Base-by-base conservation (phyloP, 768 basidiomycete species). In the Bullera alba region DNA sequence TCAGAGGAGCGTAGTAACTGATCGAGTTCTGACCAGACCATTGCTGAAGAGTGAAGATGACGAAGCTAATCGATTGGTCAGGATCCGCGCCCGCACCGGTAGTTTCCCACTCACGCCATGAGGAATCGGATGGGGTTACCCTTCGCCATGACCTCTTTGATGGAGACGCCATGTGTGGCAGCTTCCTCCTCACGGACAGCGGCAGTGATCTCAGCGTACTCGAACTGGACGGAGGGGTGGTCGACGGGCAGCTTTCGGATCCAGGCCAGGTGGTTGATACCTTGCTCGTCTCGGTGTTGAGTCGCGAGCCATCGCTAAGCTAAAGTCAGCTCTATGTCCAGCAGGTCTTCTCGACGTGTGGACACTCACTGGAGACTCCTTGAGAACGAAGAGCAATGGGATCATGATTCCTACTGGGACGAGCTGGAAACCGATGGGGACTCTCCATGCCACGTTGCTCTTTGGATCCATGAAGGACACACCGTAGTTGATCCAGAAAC, bases 51-150 rank as follows among this genome's bases (percentile, higher is more conserved):
- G 85, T 62, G 75, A 87, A 87, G 42, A 61, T 53, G 46, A 56
- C 34, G 38, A 54, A 58, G 1, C 86, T 34, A n/a, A n/a, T n/a
- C n/a, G 32, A 34, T 34, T 8, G 10, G 32, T 34, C 32, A 34
- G 32, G 10, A 8, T 34, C 32, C 8, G n/a, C n/a, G 80, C 78
- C 83, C 61, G 63, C 45, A 89, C 86, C 58, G 89, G 87, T 6
- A 87, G 74, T 53, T 85, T 66, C 65, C 54, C 45, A 64, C 48
- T 28, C 65, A 63, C 1, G 88, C 87, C 60, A 91, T 87, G n/a
- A 84, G 74, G 75, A 91, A 90, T 21, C 89, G 83, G 53, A 83
- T 75, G 39, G 81, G 79, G 73, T 89, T 89, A 41, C 89, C 88
- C 65, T 85, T 85, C 17, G 83, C 83, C 32, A 86, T 75, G 74